Conservation (phyloP, 768 basidiomycete species). For the Neoboletus brunneissimus region DNA sequence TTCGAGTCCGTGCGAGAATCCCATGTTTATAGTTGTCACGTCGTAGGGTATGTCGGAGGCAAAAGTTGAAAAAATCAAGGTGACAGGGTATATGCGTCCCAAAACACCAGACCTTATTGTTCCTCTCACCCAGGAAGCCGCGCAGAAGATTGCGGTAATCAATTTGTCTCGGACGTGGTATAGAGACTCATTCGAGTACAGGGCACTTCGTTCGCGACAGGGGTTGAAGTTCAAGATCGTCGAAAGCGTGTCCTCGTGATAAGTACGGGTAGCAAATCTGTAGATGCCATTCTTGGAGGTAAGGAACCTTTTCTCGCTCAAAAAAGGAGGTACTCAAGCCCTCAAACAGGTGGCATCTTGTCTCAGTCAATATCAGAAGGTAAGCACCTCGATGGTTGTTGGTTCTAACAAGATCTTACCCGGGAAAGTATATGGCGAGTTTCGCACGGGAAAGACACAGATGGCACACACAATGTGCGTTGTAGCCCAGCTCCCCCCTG, state of each 20-base stretch:
- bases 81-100: constrained; percentile 26
- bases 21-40: background rate
- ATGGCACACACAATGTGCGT: constrained; percentile 95
- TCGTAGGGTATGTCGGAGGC: constrained; percentile 90
- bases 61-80: constrained; percentile 97
- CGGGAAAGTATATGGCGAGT: constrained; percentile 85
- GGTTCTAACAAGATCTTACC: background rate
- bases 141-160: constrained; percentile 75
- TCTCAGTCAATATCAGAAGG: constrained; percentile 96
- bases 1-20: background rate
- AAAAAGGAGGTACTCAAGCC: background rate
- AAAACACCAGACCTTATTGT: background rate
- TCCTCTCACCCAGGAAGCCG: constrained; percentile 68
- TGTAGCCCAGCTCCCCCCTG: constrained; percentile 81
- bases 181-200: constrained; percentile 28
- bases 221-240: constrained; percentile 85
- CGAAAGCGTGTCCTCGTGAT: constrained; percentile 77
- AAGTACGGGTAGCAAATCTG: constrained; percentile 90
- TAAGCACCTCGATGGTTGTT: constrained; percentile 18
- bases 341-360: constrained; percentile 68
- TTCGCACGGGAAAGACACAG: constrained; percentile 94
- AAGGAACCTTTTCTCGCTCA: constrained; percentile 9
- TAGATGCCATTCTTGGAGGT: constrained; percentile 89
- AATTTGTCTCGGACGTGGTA: background rate
- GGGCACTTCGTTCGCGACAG: constrained; percentile 92